Percentiles rank a stretch among this genome's conserved stretches.
Conservation (phyloP, 352 stramenopile species). For the Aphanomyces cochlioides region DNA sequence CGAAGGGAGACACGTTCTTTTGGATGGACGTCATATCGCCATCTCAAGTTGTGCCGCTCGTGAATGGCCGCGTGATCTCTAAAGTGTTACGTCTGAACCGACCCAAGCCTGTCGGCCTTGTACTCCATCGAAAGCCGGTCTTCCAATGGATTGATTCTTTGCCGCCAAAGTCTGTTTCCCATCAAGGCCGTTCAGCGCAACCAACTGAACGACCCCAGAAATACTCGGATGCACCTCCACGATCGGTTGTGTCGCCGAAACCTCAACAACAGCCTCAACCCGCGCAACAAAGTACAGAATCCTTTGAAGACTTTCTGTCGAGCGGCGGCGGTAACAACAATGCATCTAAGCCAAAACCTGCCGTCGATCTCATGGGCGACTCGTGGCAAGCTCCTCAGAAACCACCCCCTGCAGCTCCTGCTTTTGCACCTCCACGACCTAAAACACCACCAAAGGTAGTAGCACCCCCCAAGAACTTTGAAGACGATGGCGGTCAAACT, state of each 20-base stretch:
- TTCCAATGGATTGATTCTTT: slow-evolving; percentile 46
- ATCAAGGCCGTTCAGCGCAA: slow-evolving; percentile 31
- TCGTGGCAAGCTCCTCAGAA: slow-evolving; percentile 39
- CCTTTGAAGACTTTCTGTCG: slow-evolving; percentile 73
- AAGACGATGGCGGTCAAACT: slow-evolving; percentile 74
- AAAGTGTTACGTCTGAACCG: slow-evolving; percentile 72
- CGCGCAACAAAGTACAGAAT: slow-evolving; percentile 32
- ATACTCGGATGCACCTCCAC: slow-evolving; percentile 24
- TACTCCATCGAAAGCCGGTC: slow-evolving; percentile 72
- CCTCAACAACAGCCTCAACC: not conserved
- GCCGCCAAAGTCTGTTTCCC: slow-evolving; percentile 23
- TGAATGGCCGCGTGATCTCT: slow-evolving; percentile 74
- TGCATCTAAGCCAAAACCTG: slow-evolving; percentile 30
- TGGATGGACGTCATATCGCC: slow-evolving; percentile 67
- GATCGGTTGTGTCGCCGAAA: slow-evolving; percentile 6
- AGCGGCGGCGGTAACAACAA: slow-evolving; percentile 38
- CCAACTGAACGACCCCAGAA: slow-evolving; percentile 9
- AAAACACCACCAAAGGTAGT: slow-evolving; percentile 52
- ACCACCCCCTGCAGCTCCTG: slow-evolving; percentile 34
- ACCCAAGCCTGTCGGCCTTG: slow-evolving; percentile 49
- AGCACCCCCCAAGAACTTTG: slow-evolving; percentile 84
- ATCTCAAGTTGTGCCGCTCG: slow-evolving; percentile 61
- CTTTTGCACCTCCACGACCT: not conserved
- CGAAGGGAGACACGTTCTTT: slow-evolving; percentile 62
- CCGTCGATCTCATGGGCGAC: slow-evolving; percentile 69